Evolutionary conservation across 148 eudicot species (phyloP), one percentile per base, ranked within the genome.

Genomic region (Cornus suecica): DNA sequence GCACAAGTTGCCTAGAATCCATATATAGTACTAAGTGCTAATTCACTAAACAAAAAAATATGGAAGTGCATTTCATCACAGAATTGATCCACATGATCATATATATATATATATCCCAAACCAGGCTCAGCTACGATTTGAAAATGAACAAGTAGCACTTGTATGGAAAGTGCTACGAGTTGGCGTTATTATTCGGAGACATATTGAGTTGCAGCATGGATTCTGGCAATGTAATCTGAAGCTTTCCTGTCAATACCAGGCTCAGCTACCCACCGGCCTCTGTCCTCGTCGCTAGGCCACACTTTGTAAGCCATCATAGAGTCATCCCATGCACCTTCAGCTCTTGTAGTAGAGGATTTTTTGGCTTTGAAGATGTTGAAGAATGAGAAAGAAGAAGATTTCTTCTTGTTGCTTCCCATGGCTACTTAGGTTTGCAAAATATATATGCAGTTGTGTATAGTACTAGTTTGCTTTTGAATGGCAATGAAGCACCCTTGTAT

Each of bases 211-310:
- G 23, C 23, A 1, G 73, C 86, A 32, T 83, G 90, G 60, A 83
- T 79, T 37, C 27, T 77, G 56, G 79, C 81, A 34, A 88, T 85
- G 69, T 83, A 88, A 4, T 71, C 83, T 0, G 85, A 77, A 5
- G 90, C 87, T 74, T 80, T 81, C 6, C 78, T 34, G 51, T 88
- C 88, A 25, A 88, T 83, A 5, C 87, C 84, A 0, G 87, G 90
- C 48, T 85, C 85, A 4, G 79, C 88, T 30, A 88, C 87, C 85
- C 87, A 90, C 1, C 76, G 78, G 9, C 90, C 87, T 81, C 86
- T 75, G 69, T 90, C 94, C 56, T 88, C 90, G 69, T 90, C 94
- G 29, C 94, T 90, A 20, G 80, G 87, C 51, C 74, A 90, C 31
- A 84, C 88, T 61, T 82, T 87, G 74, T 78, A 82, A 22, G 81